Evolutionary conservation across 2,329 filamentous ascomycete species (phyloP), one percentile per base, ranked within the genome.

Genomic region (Chrysosporium keratinophilum): DNA sequence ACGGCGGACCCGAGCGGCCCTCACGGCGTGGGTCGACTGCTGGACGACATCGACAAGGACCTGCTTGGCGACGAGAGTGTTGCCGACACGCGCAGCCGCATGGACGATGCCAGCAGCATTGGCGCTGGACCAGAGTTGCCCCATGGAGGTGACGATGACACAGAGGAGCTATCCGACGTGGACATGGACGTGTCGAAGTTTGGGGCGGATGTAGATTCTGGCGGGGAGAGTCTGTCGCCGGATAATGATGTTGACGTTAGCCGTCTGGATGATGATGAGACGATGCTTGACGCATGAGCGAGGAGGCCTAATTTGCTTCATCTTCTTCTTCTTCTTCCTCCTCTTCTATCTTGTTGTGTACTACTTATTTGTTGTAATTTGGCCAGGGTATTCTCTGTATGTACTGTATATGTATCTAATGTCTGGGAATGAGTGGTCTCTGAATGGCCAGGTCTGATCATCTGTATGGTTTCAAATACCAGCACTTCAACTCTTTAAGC

Each of bases 101-200:
- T 40, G 39, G 47, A 54, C 14, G 52, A 54, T 23, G 45, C 35
- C 3, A 54, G 50, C 42, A 52, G 50, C 19, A 46, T 52, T 41
- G 50, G 50, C 2, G 3, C 40, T 40, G 42, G 41, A 2, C 42
- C 42, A 3, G 50, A 52, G 17, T 1, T 19, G 2, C 3, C 23
- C 11, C 44, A 41, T 12, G 51, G 31, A 3, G 47, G 40, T n/a
- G 41, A 35, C 6, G 54, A 44, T 9, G 54, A 53, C n/a, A 50
- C 53, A 5, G 56, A 57, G 37, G 53, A 55, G 4, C 33, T 55
- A 12, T 55, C 53, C 1, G 56, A 57, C 20, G 50, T 52, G 28
- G 56, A 57, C 20, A 48, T 57, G 37, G 50, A 46, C 5, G 14
- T 51, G 44, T 54, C 56, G 14, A 49, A 45, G 15, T n/a, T 56